phyloP scores from a whole-genome alignment of 768 basidiomycete genomes.

The Asterophora parasitica region DNA sequence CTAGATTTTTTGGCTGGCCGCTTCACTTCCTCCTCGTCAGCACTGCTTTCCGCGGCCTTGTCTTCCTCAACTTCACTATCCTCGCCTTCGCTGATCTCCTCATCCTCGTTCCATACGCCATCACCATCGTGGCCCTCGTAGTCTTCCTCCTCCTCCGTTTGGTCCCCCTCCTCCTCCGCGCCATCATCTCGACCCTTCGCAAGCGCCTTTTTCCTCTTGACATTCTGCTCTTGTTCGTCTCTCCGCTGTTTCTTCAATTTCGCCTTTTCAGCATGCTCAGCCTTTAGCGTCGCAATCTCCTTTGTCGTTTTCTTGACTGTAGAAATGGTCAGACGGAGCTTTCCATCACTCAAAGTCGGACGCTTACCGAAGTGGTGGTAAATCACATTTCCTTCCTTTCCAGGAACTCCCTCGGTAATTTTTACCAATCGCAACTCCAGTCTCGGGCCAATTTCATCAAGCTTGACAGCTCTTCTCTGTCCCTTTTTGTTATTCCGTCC shows the following conservation, averaged over 20 bases:
- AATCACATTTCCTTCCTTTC: constrained; percentile 88
- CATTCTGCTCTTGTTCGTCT: constrained; percentile 90
- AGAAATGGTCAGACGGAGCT: constrained; percentile 2
- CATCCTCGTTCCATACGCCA: constrained; percentile 52
- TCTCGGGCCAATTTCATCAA: constrained; percentile 93
- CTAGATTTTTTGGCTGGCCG: constrained; percentile 55
- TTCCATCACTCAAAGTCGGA: constrained; percentile 4
- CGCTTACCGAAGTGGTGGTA: constrained; percentile 90
- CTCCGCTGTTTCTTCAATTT: constrained; percentile 71
- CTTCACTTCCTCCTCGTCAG: constrained; percentile 41
- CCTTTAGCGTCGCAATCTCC: constrained; percentile 60
- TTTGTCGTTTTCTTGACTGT: constrained; percentile 91
- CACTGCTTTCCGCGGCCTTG: constrained; percentile 38
- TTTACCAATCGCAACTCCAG: constrained; percentile 93
- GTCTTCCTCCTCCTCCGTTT: constrained; percentile 36
- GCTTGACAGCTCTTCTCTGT: constrained; percentile 80
- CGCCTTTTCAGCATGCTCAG: constrained; percentile 73
- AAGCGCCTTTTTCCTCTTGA: constrained; percentile 69
- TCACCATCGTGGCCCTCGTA: constrained; percentile 30
- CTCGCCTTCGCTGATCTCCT: constrained; percentile 57
- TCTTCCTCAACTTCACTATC: constrained; percentile 29
- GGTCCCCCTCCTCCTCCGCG: constrained; percentile 34
- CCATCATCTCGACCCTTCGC: constrained; percentile 25
- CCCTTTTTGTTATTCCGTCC: constrained; percentile 93
- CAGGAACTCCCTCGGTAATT: constrained; percentile 90